Percentiles rank a stretch among this genome's conserved stretches.
These are phyloP conservation scores for Termitomyces sp. DNA, from an alignment of 768 basidiomycete species.

Conservation along the genomic window DNA sequence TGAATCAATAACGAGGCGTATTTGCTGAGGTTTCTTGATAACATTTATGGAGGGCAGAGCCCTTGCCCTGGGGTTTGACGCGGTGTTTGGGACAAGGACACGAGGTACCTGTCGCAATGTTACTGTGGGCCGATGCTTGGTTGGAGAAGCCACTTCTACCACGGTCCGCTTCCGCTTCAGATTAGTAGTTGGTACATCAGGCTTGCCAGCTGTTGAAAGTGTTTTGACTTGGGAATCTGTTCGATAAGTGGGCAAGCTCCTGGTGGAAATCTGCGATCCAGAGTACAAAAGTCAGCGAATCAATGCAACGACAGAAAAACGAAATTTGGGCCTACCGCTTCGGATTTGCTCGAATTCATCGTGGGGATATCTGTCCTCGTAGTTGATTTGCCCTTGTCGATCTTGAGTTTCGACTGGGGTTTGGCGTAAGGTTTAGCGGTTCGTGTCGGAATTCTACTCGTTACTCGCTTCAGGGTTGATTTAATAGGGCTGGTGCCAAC, in stretches of 20 bases:
- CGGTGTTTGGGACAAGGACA: conserved; percentile 4
- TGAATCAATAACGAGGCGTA: conserved; percentile 16
- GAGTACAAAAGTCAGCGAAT: neutral
- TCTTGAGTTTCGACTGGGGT: conserved; percentile 16
- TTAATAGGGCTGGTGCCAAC: conserved; percentile 20
- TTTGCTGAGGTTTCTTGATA: conserved; percentile 9
- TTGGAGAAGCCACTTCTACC: conserved; percentile 24
- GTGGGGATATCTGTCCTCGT: conserved; percentile 17
- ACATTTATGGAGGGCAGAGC: neutral
- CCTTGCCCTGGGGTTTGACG: neutral
- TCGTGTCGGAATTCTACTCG: conserved; percentile 55
- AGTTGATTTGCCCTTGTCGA: conserved; percentile 7
- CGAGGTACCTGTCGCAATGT: conserved; percentile 24
- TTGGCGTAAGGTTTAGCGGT: conserved; percentile 58
- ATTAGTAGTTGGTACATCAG: conserved; percentile 8
- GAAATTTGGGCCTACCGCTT: neutral
- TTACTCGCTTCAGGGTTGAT: conserved; percentile 45
- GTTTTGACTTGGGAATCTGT: neutral
- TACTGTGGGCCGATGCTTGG: conserved; percentile 20
- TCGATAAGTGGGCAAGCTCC: neutral
- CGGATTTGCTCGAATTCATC: conserved; percentile 13
- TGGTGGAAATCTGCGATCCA: neutral
- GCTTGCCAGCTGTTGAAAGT: neutral
- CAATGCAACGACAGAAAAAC: neutral
- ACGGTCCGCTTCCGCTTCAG: conserved; percentile 40